Percentiles rank a stretch among this genome's conserved stretches.
phyloP scores from a whole-genome alignment of 352 stramenopile species.

The Blastocystis sp. region DNA sequence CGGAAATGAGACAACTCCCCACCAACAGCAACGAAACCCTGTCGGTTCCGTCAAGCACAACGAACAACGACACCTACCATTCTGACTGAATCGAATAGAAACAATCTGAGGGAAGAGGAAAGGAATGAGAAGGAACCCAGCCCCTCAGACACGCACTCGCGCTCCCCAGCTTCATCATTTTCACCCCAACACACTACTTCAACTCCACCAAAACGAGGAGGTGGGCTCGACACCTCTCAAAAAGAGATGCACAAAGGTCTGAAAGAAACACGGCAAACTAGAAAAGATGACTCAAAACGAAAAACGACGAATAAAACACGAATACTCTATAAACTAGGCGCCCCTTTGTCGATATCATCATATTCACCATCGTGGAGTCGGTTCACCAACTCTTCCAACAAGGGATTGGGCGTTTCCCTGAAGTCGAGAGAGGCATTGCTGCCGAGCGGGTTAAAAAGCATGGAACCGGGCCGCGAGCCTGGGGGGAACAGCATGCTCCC shows the following conservation, averaged over 20 bases:
- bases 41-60: neutral
- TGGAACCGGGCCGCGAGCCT: constrained; percentile 35
- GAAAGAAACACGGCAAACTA: neutral
- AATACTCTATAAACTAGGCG: constrained; percentile 24
- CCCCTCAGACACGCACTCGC: neutral
- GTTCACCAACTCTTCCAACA: constrained; percentile 36
- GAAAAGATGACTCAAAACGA: neutral
- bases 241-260: neutral
- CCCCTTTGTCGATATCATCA: constrained; percentile 64
- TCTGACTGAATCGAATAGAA: neutral
- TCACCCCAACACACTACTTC: neutral
- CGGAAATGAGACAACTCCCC: neutral
- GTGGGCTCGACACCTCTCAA: neutral
- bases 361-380: neutral
- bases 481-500: constrained; percentile 61
- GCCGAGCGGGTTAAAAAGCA: constrained; percentile 48
- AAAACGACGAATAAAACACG: neutral
- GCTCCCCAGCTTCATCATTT: neutral
- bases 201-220: no score
- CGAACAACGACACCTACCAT: neutral
- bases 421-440: constrained; percentile 58
- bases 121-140: neutral
- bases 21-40: neutral
- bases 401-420: neutral
- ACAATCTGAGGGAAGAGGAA: neutral